Conservation (phyloP, 768 basidiomycete genomes). For the Mycena epipterygia region DNA sequence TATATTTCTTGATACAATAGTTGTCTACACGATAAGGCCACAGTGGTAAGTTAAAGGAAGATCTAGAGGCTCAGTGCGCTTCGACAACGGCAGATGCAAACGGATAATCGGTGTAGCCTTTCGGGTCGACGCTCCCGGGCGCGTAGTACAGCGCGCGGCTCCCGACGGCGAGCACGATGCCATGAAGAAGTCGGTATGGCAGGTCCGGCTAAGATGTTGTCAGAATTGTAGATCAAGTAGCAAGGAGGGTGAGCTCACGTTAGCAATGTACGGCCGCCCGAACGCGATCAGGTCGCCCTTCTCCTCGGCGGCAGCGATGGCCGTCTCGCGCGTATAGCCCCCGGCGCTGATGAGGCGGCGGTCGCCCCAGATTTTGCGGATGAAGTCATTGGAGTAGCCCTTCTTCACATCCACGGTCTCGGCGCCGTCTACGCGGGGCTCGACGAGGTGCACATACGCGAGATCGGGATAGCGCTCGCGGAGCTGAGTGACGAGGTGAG, state of each 20-base stretch:
- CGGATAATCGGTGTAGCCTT: slow-evolving; percentile 48
- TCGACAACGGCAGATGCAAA: slow-evolving; percentile 29
- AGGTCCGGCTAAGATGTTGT: slow-evolving; percentile 46
- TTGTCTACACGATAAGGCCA: no score
- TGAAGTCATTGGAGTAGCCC: slow-evolving; percentile 43
- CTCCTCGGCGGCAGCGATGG: background rate
- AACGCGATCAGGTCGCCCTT: slow-evolving; percentile 40
- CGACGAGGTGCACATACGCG: slow-evolving; percentile 45
- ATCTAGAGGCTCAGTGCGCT: background rate
- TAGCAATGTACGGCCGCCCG: slow-evolving; percentile 53
- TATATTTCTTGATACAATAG: no score
- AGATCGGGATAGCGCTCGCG: slow-evolving; percentile 50
- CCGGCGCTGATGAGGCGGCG: background rate
- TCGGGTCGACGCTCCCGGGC: slow-evolving; percentile 36
- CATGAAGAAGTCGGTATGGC: no score
- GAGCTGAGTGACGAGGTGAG: slow-evolving; percentile 56
- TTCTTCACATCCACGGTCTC: slow-evolving; percentile 1
- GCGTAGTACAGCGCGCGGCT: slow-evolving; percentile 46
- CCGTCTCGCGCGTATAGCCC: background rate
- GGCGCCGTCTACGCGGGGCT: no score
- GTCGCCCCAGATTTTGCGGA: background rate
- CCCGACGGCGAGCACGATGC: slow-evolving; percentile 42
- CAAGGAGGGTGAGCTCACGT: slow-evolving; percentile 46
- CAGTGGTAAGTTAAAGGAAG: no score
- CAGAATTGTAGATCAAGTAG: background rate